Percentiles rank a stretch among this genome's conserved stretches.
These are phyloP conservation scores for Aspergillus conjunctus DNA, from an alignment of 495 filamentous ascomycete species.

Conservation along the genomic window DNA sequence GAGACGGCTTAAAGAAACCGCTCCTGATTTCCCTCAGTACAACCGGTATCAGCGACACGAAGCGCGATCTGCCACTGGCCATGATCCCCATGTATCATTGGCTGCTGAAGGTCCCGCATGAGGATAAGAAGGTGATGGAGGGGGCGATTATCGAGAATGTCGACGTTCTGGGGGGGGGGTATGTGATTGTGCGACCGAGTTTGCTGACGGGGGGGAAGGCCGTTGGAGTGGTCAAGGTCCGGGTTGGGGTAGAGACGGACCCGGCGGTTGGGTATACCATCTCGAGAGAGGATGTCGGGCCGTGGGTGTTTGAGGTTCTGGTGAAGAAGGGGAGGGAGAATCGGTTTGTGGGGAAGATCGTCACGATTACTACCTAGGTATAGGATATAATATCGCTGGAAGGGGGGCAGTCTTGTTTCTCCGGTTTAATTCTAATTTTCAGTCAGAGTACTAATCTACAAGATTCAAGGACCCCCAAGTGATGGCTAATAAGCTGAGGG, in stretches of 20 bases:
- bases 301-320: conserved; percentile 37
- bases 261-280: conserved; percentile 50
- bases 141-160: conserved; percentile 30
- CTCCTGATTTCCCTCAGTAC: conserved; percentile 54
- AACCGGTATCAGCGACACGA: conserved; percentile 51
- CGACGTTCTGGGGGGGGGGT: conserved; percentile 35
- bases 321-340: conserved; percentile 7
- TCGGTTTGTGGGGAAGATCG: too few relatives aligned
- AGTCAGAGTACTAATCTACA: too few relatives aligned
- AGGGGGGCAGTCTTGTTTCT: too few relatives aligned
- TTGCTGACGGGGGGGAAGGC: conserved; percentile 38
- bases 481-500: too few relatives aligned
- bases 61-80: conserved; percentile 54
- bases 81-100: conserved; percentile 54
- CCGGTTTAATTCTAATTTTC: too few relatives aligned
- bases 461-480: too few relatives aligned
- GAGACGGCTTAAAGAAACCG: too few relatives aligned
- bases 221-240: conserved; percentile 45
- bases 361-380: too few relatives aligned
- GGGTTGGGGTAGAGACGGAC: conserved; percentile 42
- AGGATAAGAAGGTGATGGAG: conserved; percentile 65
- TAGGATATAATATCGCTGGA: too few relatives aligned
- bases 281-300: conserved; percentile 42
- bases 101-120: conserved; percentile 52
- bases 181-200: conserved; percentile 53